Percentiles rank a stretch among this genome's conserved stretches.
phyloP scores from a whole-genome alignment of 768 basidiomycete genomes.

The Trametes maxima region DNA sequence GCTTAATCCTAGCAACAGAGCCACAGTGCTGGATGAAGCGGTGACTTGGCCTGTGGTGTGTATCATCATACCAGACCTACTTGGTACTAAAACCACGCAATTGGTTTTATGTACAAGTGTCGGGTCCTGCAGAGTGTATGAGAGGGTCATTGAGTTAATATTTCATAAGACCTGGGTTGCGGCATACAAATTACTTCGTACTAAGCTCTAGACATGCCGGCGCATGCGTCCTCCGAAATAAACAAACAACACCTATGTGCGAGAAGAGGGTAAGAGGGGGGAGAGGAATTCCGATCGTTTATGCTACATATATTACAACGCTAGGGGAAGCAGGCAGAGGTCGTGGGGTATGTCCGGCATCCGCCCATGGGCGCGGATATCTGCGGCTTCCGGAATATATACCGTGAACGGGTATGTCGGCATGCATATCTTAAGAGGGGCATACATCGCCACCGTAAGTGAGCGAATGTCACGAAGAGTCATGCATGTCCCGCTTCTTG shows the following conservation, averaged over 20 bases:
- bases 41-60: too few relatives aligned
- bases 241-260: conserved; percentile 1
- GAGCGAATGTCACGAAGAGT: conserved; percentile 7
- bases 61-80: too few relatives aligned
- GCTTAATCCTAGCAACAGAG: too few relatives aligned
- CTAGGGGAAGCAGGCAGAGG: neutral
- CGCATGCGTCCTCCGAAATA: neutral
- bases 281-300: neutral
- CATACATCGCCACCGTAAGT: neutral
- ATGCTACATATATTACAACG: conserved; percentile 24
- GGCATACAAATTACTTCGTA: neutral
- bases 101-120: too few relatives aligned
- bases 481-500: conserved; percentile 43
- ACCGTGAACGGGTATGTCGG: neutral
- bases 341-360: neutral
- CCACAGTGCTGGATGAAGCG: too few relatives aligned
- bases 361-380: neutral
- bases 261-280: neutral
- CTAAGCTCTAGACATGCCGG: conserved; percentile 3
- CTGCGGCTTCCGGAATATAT: neutral
- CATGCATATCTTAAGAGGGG: neutral
- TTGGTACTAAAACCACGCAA: too few relatives aligned
- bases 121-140: too few relatives aligned
- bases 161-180: conserved; percentile 2
- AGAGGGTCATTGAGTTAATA: too few relatives aligned